phyloP scores from a whole-genome alignment of 2,329 filamentous ascomycete genomes.

The Fusarium tricinctum region DNA sequence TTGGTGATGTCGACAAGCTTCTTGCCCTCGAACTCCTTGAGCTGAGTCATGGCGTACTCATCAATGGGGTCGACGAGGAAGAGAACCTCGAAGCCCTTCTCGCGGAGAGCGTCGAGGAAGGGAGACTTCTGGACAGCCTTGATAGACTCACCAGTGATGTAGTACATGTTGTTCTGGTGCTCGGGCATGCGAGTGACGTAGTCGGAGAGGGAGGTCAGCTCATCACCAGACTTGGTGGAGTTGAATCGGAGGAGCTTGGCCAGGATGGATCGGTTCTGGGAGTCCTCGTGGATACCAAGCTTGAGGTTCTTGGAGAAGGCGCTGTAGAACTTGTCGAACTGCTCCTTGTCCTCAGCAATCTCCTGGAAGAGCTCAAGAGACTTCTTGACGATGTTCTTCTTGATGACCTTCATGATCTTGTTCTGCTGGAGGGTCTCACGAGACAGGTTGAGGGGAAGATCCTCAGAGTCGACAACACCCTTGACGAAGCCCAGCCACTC shows the following conservation, averaged over 20 bases:
- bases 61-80: slow-evolving; percentile 99
- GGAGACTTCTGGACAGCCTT: slow-evolving; percentile 98
- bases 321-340: slow-evolving; percentile 99
- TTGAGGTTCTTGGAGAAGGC: slow-evolving; percentile 99
- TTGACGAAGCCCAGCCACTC: slow-evolving; percentile 99
- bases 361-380: slow-evolving; percentile 99
- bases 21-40: slow-evolving; percentile 99
- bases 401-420: slow-evolving; percentile 99
- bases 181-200: slow-evolving; percentile 99
- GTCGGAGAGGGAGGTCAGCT: slow-evolving; percentile 93
- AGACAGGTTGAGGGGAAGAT: slow-evolving; percentile 98
- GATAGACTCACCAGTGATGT: slow-evolving; percentile 99
- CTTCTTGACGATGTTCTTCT: slow-evolving; percentile 99
- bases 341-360: slow-evolving; percentile 99
- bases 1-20: slow-evolving; percentile 99
- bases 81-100: slow-evolving; percentile 99
- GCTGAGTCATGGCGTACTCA: slow-evolving; percentile 99
- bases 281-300: slow-evolving; percentile 99
- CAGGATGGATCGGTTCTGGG: slow-evolving; percentile 91
- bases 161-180: slow-evolving; percentile 99
- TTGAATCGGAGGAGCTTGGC: slow-evolving; percentile 99
- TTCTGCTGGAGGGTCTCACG: slow-evolving; percentile 99
- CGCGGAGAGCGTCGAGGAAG: slow-evolving; percentile 98
- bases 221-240: slow-evolving; percentile 98
- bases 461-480: slow-evolving; percentile 99